These are phyloP conservation scores for Epicoccum sorghinum DNA, from an alignment of 2,329 filamentous ascomycete genomes.

Conservation along the genomic window DNA sequence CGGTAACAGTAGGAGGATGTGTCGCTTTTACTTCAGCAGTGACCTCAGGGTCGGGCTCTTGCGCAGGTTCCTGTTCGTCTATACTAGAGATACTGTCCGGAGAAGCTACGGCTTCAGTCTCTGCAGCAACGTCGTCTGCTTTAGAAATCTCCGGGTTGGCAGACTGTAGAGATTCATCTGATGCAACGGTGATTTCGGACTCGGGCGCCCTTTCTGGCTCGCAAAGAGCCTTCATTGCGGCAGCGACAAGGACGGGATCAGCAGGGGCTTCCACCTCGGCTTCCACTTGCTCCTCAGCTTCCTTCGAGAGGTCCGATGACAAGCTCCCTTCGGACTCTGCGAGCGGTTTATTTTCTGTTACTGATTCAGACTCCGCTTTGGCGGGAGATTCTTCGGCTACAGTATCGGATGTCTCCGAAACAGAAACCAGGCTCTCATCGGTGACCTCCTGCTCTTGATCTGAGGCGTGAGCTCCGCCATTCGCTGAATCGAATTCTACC, in stretches of 20 bases:
- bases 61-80: no score
- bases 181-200: neutral
- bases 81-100: neutral
- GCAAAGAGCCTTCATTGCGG: constrained; percentile 5
- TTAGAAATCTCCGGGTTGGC: neutral
- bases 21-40: no score
- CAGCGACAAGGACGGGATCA: constrained; percentile 6
- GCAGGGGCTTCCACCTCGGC: constrained; percentile 7
- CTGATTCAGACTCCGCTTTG: neutral
- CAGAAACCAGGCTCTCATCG: neutral
- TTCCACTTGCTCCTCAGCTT: constrained; percentile 3
- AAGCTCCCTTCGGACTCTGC: neutral
- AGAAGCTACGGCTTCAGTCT: neutral
- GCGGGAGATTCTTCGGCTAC: no score
- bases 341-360: neutral
- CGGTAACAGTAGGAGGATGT: no score
- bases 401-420: neutral
- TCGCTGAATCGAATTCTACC: neutral
- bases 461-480: neutral
- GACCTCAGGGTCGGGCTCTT: no score
- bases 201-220: neutral
- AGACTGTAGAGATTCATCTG: neutral
- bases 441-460: neutral
- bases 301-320: neutral
- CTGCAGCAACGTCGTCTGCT: neutral